These are phyloP conservation scores for Toxicodendron radicans DNA, from an alignment of 345 rosid genomes.

Conservation along the genomic window DNA sequence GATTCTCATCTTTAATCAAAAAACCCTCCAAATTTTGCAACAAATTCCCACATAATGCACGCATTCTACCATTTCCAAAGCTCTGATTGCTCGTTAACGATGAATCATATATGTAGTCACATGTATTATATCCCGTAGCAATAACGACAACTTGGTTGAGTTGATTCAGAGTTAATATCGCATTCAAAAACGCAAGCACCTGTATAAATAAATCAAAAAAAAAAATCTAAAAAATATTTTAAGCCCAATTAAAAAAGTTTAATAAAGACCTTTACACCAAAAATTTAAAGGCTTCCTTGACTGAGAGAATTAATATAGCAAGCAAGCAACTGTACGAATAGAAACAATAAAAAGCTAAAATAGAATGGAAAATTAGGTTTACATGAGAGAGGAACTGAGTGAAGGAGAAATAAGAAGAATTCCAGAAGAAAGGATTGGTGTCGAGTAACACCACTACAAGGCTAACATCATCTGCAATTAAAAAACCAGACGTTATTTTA, in stretches of 20 bases:
- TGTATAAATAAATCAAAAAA: constrained; percentile 17
- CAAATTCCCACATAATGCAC: constrained; percentile 48
- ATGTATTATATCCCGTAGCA: constrained; percentile 80
- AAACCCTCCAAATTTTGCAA: constrained; percentile 71
- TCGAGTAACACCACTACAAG: constrained; percentile 73
- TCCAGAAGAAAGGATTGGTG: constrained; percentile 87
- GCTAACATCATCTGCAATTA: constrained; percentile 80
- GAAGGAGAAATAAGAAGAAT: constrained; percentile 58
- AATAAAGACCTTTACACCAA: too few relatives aligned
- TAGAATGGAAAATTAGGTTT: constrained; percentile 22
- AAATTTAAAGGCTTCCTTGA: too few relatives aligned
- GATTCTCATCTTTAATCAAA: constrained; percentile 61
- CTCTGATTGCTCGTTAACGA: constrained; percentile 38
- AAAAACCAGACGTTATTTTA: background rate
- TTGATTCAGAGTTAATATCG: constrained; percentile 69
- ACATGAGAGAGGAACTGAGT: constrained; percentile 83
- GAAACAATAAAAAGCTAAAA: background rate
- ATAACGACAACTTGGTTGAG: constrained; percentile 82
- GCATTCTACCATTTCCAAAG: constrained; percentile 51
- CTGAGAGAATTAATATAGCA: background rate
- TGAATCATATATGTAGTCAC: constrained; percentile 78
- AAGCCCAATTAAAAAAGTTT: background rate
- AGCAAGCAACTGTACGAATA: background rate
- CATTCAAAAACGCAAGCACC: constrained; percentile 85
- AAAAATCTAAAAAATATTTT: background rate